A percentile compares a stretch with the other conserved stretches of the same genome.
Conservation (phyloP, 192 early-diverging fungal genomes). For the Mortierella hygrophila region DNA sequence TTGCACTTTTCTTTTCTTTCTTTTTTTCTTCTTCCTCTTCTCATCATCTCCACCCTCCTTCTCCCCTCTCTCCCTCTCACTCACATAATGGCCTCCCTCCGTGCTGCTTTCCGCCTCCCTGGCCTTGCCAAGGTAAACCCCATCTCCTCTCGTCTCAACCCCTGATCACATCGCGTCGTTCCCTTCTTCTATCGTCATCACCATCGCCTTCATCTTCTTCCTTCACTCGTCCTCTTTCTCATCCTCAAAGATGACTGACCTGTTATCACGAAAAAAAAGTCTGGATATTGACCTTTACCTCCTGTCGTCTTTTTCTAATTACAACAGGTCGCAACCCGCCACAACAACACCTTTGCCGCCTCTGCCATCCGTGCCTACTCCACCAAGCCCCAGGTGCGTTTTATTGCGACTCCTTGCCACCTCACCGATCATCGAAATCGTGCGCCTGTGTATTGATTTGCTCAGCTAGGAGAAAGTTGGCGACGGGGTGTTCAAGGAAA, state of each 20-base stretch:
- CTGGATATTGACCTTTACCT: background rate
- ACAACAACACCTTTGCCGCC: conserved; percentile 56
- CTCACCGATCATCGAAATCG: background rate
- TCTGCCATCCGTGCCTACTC: conserved; percentile 60
- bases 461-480: too few species aligned
- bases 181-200: background rate
- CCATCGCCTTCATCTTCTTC: background rate
- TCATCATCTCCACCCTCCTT: background rate
- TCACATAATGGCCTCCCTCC: conserved; percentile 53
- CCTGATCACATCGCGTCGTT: background rate
- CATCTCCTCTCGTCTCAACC: background rate
- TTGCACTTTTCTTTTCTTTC: background rate
- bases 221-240: background rate
- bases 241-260: background rate
- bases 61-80: conserved; percentile 1
- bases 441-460: too few species aligned
- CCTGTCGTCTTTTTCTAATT: background rate
- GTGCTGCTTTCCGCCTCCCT: conserved; percentile 56
- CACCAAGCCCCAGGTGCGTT: conserved; percentile 66
- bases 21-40: conserved; percentile 17
- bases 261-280: background rate
- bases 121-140: conserved; percentile 52
- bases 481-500: too few species aligned
- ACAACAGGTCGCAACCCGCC: conserved; percentile 51
- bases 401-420: background rate